A percentile compares a stretch with the other conserved stretches of the same genome.
These are phyloP conservation scores for Tricholoma terreum DNA, from an alignment of 768 basidiomycete genomes.

Conservation along the genomic window DNA sequence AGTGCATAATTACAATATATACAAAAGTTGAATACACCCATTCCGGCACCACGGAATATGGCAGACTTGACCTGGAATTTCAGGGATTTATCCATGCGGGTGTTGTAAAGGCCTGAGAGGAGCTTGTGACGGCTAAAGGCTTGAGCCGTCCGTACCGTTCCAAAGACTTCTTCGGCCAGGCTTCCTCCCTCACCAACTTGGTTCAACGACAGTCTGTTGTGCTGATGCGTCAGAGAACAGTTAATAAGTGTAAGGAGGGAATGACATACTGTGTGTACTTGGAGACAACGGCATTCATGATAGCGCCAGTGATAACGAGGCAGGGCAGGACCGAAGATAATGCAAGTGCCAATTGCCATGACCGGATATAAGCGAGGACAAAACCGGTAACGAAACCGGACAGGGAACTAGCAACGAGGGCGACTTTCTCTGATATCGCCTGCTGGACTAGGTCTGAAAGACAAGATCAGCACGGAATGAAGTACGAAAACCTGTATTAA, in stretches of 20 bases:
- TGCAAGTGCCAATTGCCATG: constrained; percentile 83
- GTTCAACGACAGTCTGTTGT: constrained; percentile 57
- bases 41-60: constrained; percentile 52
- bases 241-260: not conserved
- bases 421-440: constrained; percentile 88
- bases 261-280: constrained; percentile 59
- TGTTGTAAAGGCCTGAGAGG: constrained; percentile 64
- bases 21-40: constrained; percentile 78
- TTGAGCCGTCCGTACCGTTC: constrained; percentile 85
- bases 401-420: constrained; percentile 60
- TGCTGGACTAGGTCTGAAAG: constrained; percentile 80
- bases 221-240: not conserved
- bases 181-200: constrained; percentile 76
- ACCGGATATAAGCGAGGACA: constrained; percentile 61
- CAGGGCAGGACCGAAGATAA: constrained; percentile 80
- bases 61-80: constrained; percentile 56
- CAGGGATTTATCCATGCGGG: constrained; percentile 50
- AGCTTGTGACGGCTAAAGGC: constrained; percentile 82
- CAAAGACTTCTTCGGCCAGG: constrained; percentile 90
- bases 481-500: not conserved
- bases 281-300: constrained; percentile 69
- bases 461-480: not conserved
- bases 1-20: constrained; percentile 75
- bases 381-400: constrained; percentile 79
- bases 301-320: constrained; percentile 66